A percentile compares a stretch with the other conserved stretches of the same genome.
phyloP scores from a whole-genome alignment of 805 yeast genomes.

The Lachancea fermentati region DNA sequence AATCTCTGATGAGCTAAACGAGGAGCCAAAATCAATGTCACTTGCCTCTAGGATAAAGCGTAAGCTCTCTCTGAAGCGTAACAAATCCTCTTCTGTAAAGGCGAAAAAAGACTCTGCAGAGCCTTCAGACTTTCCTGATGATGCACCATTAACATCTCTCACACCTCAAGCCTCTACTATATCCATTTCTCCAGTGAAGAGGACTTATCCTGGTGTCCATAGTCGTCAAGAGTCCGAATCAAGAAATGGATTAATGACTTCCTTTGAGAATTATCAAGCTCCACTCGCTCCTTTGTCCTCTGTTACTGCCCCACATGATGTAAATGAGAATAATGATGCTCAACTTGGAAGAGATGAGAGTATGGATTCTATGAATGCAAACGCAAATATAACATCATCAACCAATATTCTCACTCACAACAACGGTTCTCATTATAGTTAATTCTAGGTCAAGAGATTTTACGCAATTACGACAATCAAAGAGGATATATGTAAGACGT shows the following conservation, averaged over 20 bases:
- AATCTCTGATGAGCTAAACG: constrained; percentile 13
- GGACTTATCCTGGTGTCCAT: constrained; percentile 22
- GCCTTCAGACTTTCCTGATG: not conserved
- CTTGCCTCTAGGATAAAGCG: constrained; percentile 23
- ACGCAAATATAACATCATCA: constrained; percentile 10
- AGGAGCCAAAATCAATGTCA: constrained; percentile 13
- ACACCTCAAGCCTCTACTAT: constrained; percentile 5
- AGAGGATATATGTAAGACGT: not conserved
- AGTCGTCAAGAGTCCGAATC: constrained; percentile 28
- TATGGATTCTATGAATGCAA: constrained; percentile 7
- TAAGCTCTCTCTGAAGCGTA: constrained; percentile 19
- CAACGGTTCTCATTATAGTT: constrained; percentile 7
- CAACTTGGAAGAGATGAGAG: constrained; percentile 10
- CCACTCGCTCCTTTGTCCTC: constrained; percentile 1
- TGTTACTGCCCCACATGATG: too few species aligned
- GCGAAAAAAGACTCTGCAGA: not conserved
- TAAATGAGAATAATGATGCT: not conserved
- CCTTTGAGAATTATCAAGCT: constrained; percentile 1
- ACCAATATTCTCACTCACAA: constrained; percentile 12
- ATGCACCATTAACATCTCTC: constrained; percentile 4
- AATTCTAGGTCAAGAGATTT: not conserved
- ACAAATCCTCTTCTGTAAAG: constrained; percentile 8
- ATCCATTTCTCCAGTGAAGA: constrained; percentile 11
- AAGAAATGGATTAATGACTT: constrained; percentile 25
- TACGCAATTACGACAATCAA: not conserved